Conservation (phyloP, 1,139 yeast species). For the Wickerhamiella infanticola region DNA sequence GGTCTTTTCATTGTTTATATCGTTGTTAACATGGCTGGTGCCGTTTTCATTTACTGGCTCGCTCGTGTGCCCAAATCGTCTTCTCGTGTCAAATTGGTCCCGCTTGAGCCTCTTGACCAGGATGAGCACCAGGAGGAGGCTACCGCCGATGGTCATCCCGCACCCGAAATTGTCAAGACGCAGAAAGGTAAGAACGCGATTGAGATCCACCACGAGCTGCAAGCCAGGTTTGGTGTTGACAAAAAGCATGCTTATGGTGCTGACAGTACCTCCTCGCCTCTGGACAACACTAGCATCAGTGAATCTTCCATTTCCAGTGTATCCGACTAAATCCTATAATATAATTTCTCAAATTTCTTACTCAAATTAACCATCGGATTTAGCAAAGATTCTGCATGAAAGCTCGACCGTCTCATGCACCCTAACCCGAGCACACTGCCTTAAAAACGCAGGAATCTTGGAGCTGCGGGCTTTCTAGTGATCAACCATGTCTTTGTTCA, state of each 20-base stretch:
- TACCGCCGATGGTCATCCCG: background rate
- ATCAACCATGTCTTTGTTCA: conserved; percentile 10
- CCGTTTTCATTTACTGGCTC: conserved; percentile 50
- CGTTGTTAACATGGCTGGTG: conserved; percentile 31
- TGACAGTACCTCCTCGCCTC: too few relatives aligned
- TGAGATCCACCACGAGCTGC: background rate
- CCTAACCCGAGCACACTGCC: background rate
- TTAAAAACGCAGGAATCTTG: background rate
- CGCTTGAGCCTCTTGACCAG: conserved; percentile 6
- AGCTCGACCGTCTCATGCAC: too few relatives aligned
- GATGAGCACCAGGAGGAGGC: conserved; percentile 11
- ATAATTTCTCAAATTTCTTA: too few relatives aligned
- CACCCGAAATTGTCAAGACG: background rate
- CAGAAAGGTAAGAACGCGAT: background rate
- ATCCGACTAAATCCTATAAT: too few relatives aligned
- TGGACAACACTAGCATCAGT: too few relatives aligned
- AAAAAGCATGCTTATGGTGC: too few relatives aligned
- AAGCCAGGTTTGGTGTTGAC: too few relatives aligned
- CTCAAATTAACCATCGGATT: too few relatives aligned
- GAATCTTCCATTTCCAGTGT: too few relatives aligned
- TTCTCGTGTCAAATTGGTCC: conserved; percentile 17
- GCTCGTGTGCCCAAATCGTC: conserved; percentile 53
- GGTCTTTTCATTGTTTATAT: conserved; percentile 40
- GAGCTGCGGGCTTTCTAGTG: background rate
- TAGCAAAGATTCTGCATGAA: too few relatives aligned